Evolutionary conservation across 441 rosid species (phyloP).

Genomic region (Brassica balearica): DNA sequence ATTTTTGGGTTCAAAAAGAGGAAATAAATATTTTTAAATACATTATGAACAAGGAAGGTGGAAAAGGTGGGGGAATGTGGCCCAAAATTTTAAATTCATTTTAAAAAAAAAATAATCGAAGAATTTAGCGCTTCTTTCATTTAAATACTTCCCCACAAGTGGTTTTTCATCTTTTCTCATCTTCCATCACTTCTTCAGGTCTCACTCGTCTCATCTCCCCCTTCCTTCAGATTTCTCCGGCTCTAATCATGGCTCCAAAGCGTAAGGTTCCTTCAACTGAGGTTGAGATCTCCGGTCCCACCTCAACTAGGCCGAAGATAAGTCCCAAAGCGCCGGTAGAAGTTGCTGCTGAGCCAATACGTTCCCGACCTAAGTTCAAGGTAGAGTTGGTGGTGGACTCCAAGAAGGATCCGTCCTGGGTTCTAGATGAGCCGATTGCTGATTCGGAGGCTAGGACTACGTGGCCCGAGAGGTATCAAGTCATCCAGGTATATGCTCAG

Average conservation of each 20-base stretch:
- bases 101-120: not conserved
- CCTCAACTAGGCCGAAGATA: not conserved
- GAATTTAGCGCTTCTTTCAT: too few relatives aligned
- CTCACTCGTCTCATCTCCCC: not conserved
- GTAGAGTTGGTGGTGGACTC: not conserved
- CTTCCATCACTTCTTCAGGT: not conserved
- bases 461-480: constrained; percentile 63
- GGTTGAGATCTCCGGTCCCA: not conserved
- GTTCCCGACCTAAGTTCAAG: not conserved
- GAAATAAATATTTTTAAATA: not conserved
- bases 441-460: constrained; percentile 52
- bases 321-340: not conserved
- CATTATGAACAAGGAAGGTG: not conserved
- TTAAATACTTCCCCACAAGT: not conserved
- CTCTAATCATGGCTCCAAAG: constrained; percentile 17
- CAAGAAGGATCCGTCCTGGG: constrained; percentile 40
- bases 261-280: constrained; percentile 5
- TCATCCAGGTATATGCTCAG: constrained; percentile 29
- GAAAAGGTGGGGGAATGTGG: not conserved
- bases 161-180: not conserved
- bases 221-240: not conserved
- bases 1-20: not conserved
- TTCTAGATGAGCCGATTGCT: constrained; percentile 49
- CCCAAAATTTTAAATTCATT: not conserved
- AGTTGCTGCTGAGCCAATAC: not conserved